Evolutionary conservation across 2,329 filamentous ascomycete species (phyloP).

Genomic region (Chrysosporium keratinophilum): DNA sequence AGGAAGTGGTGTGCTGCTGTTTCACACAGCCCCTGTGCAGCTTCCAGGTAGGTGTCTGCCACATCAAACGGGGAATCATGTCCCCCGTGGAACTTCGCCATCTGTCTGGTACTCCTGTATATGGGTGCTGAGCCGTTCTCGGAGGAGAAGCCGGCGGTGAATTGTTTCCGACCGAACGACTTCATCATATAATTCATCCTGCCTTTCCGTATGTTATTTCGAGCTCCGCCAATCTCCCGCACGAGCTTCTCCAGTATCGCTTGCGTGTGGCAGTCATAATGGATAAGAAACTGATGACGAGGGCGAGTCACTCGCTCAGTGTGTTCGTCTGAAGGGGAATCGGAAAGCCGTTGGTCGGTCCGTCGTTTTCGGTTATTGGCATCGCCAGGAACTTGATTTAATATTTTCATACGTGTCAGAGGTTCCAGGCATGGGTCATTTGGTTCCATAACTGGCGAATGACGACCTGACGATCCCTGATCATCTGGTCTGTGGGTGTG

Average conservation of each 20-base stretch:
- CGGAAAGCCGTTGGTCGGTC: constrained; percentile 13
- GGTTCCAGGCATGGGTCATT: constrained; percentile 5
- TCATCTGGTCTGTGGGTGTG: constrained; percentile 33
- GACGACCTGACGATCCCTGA: constrained; percentile 3
- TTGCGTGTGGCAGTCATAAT: constrained; percentile 82
- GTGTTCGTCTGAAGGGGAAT: background rate
- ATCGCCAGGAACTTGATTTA: constrained; percentile 13
- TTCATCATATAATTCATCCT: constrained; percentile 47
- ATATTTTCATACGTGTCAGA: constrained; percentile 11
- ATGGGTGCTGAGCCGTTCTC: constrained; percentile 11
- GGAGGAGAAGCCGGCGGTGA: constrained; percentile 5
- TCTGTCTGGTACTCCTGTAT: constrained; percentile 9
- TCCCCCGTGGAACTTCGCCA: background rate
- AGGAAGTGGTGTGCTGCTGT: constrained; percentile 79
- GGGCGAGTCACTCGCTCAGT: constrained; percentile 49
- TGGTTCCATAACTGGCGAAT: background rate
- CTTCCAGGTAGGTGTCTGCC: constrained; percentile 68
- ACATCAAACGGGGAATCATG: constrained; percentile 51
- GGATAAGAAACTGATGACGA: constrained; percentile 71
- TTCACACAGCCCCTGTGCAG: constrained; percentile 71
- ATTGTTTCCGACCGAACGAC: constrained; percentile 13
- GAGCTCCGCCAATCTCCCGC: constrained; percentile 64
- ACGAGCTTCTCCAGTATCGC: constrained; percentile 73
- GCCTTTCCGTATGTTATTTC: constrained; percentile 77
- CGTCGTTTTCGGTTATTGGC: constrained; percentile 27